Evolutionary conservation across 169 alveolate genomes (phyloP).

Genomic region (Plasmodium vivax): DNA sequence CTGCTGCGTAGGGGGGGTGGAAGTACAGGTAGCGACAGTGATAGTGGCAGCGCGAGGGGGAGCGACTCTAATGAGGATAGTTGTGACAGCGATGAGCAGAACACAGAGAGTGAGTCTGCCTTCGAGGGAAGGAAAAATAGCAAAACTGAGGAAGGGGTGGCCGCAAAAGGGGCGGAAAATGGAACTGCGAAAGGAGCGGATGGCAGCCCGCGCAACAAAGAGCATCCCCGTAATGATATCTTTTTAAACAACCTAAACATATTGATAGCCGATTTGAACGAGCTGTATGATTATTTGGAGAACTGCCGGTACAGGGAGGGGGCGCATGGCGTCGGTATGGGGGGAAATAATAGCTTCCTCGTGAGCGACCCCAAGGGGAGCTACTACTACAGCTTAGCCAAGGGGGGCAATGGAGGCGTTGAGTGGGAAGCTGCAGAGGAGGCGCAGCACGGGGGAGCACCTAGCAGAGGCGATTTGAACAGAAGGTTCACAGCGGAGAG

Average conservation of each 20-base stretch:
- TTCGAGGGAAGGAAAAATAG: neutral
- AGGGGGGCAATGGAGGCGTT: neutral
- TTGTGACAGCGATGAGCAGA: neutral
- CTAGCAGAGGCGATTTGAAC: neutral
- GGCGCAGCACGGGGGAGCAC: neutral
- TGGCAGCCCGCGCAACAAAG: neutral
- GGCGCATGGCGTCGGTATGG: neutral
- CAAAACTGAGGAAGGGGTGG: neutral
- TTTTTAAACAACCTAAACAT: slow-evolving; percentile 42
- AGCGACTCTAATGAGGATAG: neutral
- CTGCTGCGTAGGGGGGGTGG: neutral
- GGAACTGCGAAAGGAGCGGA: neutral
- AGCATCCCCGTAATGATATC: slow-evolving; percentile 5
- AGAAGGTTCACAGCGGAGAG: neutral
- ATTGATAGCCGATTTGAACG: slow-evolving; percentile 33
- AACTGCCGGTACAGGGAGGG: neutral
- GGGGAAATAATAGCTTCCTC: neutral
- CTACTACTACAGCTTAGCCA: neutral
- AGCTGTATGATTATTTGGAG: slow-evolving; percentile 40
- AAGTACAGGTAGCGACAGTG: neutral
- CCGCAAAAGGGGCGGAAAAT: neutral
- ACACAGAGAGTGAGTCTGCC: neutral
- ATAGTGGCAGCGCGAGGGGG: neutral
- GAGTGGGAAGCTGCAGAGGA: neutral
- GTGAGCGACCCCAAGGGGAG: neutral